Conservation (phyloP, 1,284 basidiomycete species). For the Melampsora americana region DNA sequence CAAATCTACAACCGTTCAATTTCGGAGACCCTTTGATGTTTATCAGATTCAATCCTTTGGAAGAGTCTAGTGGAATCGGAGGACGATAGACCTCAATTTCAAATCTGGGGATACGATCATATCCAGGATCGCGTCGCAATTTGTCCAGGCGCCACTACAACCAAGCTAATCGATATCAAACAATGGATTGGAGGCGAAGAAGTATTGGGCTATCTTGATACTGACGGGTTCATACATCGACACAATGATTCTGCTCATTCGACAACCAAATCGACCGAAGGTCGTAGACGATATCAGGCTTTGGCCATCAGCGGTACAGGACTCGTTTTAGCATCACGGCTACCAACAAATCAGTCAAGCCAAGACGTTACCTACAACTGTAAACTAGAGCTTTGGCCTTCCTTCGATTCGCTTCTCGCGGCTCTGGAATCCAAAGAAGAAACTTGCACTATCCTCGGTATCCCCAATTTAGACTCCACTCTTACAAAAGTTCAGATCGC, state of each 20-base stretch:
- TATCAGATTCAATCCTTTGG: not conserved
- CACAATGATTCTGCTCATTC: not conserved
- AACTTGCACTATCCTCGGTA: not conserved
- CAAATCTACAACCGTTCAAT: not conserved
- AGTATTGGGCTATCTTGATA: slow-evolving; percentile 30
- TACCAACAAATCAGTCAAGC: not conserved
- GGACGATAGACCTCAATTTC: not conserved
- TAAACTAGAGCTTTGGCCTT: slow-evolving; percentile 26
- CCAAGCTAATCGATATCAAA: slow-evolving; percentile 7
- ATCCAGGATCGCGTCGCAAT: not conserved
- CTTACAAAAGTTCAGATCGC: slow-evolving; percentile 33
- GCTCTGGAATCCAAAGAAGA: not conserved
- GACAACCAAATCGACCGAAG: not conserved
- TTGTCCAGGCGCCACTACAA: not conserved
- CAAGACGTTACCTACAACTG: not conserved
- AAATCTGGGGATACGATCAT: not conserved
- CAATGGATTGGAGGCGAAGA: slow-evolving; percentile 27
- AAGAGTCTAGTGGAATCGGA: not conserved
- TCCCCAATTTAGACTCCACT: not conserved
- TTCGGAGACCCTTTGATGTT: not conserved
- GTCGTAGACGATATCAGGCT: slow-evolving; percentile 13
- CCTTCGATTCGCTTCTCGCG: slow-evolving; percentile 23
- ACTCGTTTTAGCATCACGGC: not conserved
- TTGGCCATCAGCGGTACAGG: slow-evolving; percentile 31
- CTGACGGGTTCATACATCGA: slow-evolving; percentile 20